A percentile compares a stretch with the other conserved stretches of the same genome.
These are phyloP conservation scores for Aegilops tauschii DNA, from an alignment of 176 grass and related monocot genomes.

Conservation along the genomic window DNA sequence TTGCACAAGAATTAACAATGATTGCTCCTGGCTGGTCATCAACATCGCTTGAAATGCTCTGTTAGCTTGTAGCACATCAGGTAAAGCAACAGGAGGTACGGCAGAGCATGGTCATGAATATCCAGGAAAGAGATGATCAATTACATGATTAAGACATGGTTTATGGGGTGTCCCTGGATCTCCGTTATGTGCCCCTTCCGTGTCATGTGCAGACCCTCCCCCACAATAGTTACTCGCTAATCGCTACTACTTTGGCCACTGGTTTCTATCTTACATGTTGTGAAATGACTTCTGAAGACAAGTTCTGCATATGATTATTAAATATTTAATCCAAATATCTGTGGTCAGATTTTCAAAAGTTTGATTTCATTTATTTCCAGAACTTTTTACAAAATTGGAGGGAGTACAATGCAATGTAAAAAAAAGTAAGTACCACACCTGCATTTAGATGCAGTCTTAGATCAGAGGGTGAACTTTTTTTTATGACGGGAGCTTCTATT, in stretches of 20 bases:
- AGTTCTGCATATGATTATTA: not conserved
- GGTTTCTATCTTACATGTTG: not conserved
- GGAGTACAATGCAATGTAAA: not conserved
- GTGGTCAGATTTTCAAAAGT: not conserved
- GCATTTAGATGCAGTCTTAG: not conserved
- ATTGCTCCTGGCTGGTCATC: not conserved
- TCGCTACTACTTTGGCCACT: no score
- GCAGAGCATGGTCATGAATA: not conserved
- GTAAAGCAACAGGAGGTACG: not conserved
- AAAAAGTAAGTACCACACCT: not conserved
- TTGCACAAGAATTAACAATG: not conserved
- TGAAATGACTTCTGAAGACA: not conserved
- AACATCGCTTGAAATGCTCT: constrained; percentile 8
- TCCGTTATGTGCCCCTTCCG: constrained; percentile 18
- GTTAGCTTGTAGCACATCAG: constrained; percentile 11
- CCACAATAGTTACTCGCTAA: not conserved
- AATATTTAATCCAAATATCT: not conserved
- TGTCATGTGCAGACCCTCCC: not conserved
- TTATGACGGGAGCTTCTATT: no score
- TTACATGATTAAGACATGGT: constrained; percentile 11
- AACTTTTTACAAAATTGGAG: not conserved
- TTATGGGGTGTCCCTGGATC: not conserved
- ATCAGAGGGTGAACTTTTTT: not conserved
- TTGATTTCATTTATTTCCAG: not conserved
- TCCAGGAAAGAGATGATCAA: not conserved